Evolutionary conservation across 2,329 filamentous ascomycete species (phyloP).

Genomic region (Mycosphaerella sp.): DNA sequence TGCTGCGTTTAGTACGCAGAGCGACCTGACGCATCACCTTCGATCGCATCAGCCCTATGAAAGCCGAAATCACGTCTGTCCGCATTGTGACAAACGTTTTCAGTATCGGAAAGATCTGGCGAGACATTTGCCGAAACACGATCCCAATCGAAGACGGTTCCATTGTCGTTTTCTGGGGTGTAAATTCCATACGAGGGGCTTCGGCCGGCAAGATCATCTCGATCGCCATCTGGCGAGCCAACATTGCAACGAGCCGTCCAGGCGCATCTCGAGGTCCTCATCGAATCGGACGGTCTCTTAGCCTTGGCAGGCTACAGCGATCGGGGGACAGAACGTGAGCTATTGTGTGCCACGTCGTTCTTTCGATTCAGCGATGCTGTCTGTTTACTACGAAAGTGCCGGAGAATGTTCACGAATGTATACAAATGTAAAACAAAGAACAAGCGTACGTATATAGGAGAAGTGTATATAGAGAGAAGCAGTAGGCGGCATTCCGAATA

Average conservation of each 20-base stretch:
- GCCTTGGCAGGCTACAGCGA: neutral
- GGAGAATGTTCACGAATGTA: too few relatives aligned
- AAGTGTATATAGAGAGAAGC: too few relatives aligned
- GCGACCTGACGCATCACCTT: conserved; percentile 20
- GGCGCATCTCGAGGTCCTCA: neutral
- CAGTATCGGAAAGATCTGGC: conserved; percentile 21
- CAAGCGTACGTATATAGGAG: too few relatives aligned
- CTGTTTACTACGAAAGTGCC: too few relatives aligned
- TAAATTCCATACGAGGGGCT: conserved; percentile 20
- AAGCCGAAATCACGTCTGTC: conserved; percentile 19
- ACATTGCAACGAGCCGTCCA: conserved; percentile 18
- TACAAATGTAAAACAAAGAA: too few relatives aligned
- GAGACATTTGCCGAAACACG: conserved; percentile 20
- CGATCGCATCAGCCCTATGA: conserved; percentile 19
- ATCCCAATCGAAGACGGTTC: conserved; percentile 19
- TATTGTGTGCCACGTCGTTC: neutral
- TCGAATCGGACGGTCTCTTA: neutral
- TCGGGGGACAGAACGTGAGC: too few relatives aligned
- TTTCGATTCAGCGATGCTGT: neutral
- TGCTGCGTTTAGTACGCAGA: conserved; percentile 17
- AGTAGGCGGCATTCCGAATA: too few relatives aligned
- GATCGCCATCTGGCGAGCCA: conserved; percentile 19
- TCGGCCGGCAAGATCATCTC: conserved; percentile 21
- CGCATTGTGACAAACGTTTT: conserved; percentile 19
- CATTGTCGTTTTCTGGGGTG: conserved; percentile 16